Evolutionary conservation across 1,284 basidiomycete species (phyloP), one percentile per base, ranked within the genome.

Genomic region (Tremellales sp.): DNA sequence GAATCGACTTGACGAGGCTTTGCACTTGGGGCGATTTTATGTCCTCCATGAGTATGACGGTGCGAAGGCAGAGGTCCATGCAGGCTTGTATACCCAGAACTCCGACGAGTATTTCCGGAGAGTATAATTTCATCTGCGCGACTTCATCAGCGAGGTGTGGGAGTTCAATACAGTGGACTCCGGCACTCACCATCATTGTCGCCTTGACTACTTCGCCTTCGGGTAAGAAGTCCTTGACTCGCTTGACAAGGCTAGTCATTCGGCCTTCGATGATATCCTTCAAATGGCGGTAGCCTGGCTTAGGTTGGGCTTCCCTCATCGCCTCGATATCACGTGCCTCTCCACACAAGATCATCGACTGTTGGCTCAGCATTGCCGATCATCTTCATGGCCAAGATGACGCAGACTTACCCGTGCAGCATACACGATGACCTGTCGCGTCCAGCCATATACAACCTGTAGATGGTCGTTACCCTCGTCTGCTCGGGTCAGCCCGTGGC

Each of bases 381-480:
- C n/a, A n/a, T n/a, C 6, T 4, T 36, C 6, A 6, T 36, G 13
- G 33, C 4, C n/a, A 15, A 36, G 19, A 36, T 15, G 33, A 13
- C 4, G 4, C 33, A 6, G 13, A 7, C 33, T 5, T 15, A 36
- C 33, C 33, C 39, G 19, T 6, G 39, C 39, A 22, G 39, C 15
- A 15, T 40, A 40, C 11, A 24, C 5, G 7, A 21, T 21, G 19
- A 12, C 39, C 15, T 40, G n/a, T 40, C 39, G 4, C 12, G 39
- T 24, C 45, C 58, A 55, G 4, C 60, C 60, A 27, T 55, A 62
- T 11, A 59, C 52, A 12, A 56, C 37, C 23, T 51, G 45, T 15
- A 59, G 26, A 43, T 57, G 53, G 39, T 59, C 60, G 3, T 41
- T 33, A 2, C 15, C 26, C 2, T 50, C 40, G 21, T n/a, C 40